Evolutionary conservation across 2,329 filamentous ascomycete genomes (phyloP).

Genomic region (Pseudovirgaria hyperparasitica): DNA sequence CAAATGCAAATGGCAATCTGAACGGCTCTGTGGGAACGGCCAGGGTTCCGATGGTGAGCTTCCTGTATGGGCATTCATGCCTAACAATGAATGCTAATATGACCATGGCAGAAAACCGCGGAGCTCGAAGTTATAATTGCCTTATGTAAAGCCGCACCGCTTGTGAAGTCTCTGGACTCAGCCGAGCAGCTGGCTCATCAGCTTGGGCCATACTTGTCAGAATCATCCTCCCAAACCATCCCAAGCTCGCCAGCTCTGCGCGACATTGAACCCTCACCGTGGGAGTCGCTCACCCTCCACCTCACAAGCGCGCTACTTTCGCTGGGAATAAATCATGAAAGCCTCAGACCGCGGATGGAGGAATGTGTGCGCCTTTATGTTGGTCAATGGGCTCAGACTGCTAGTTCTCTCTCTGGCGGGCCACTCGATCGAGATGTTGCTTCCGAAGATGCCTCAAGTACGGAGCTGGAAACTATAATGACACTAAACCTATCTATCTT

Average conservation of each 20-base stretch:
- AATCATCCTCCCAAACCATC: slow-evolving; percentile 70
- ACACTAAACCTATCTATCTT: slow-evolving; percentile 75
- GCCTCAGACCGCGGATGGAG: slow-evolving; percentile 53
- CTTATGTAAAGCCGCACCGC: slow-evolving; percentile 77
- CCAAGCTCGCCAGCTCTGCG: slow-evolving; percentile 70
- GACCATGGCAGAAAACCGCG: slow-evolving; percentile 51
- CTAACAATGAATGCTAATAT: neutral
- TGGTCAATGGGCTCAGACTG: slow-evolving; percentile 52
- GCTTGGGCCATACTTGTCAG: slow-evolving; percentile 71
- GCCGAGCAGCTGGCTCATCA: slow-evolving; percentile 70
- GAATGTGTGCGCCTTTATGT: slow-evolving; percentile 61
- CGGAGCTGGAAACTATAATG: slow-evolving; percentile 50
- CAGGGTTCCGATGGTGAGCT: slow-evolving; percentile 24
- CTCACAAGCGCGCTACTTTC: slow-evolving; percentile 72
- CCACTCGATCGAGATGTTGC: slow-evolving; percentile 44
- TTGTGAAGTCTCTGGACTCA: slow-evolving; percentile 55
- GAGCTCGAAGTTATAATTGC: slow-evolving; percentile 89
- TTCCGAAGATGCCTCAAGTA: slow-evolving; percentile 33
- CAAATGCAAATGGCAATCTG: slow-evolving; percentile 1
- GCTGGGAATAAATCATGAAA: slow-evolving; percentile 59
- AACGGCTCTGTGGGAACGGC: slow-evolving; percentile 8
- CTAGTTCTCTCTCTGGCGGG: slow-evolving; percentile 41
- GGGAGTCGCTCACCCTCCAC: slow-evolving; percentile 68
- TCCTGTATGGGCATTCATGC: slow-evolving; percentile 3
- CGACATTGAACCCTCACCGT: slow-evolving; percentile 74